Base-by-base conservation (phyloP, 257 asterid species). In the Gynochthodes officinalis region DNA sequence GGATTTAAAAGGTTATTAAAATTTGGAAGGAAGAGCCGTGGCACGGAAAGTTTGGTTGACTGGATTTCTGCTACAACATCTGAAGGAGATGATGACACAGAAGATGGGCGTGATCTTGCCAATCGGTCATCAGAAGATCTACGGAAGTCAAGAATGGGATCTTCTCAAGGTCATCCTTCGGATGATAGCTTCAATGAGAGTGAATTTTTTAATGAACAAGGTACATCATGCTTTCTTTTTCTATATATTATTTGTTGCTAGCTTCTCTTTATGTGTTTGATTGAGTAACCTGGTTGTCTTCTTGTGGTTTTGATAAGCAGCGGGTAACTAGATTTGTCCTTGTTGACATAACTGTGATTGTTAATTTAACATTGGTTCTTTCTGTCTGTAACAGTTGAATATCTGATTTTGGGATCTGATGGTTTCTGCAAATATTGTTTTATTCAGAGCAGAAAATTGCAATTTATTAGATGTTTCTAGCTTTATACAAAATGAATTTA, bases 61-160 rank as follows among this genome's bases (percentile, higher is more conserved):
- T 93, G 98, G 98, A 85, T 93, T 60, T 90, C 98, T 64, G 98
- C 91, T 53, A 90, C 98, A 69, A 93, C 98, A 72, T 93, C 98
- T 63, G 98, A 93, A 84, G 98, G 98, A 78, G 97, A 93, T 64
- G 97, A 92, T 72, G 98, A 93, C 77, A 77, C 89, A 8, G 97
- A 93, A 83, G 98, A 93, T 84, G 95, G 95, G 44, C 86, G 89
- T 53, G 97, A 93, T 82, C 85, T 82, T 71, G 74, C 93, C 78
- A 78, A 83, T 75, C 89, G 90, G 61, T 87, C 84, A 69, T 87
- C 96, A 14, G 96, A 90, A 76, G 98, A 90, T 79, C 82, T 87
- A 64, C 83, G 91, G 81, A 90, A 87, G 84, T 93, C 97, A 28
- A 90, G 97, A 81, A 90, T 93, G 98, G 91, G 95, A 75, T 84